Percentiles rank a stretch among this genome's conserved stretches.
These are phyloP conservation scores for Torulaspora quercuum DNA, from an alignment of 805 yeast species.

Conservation along the genomic window DNA sequence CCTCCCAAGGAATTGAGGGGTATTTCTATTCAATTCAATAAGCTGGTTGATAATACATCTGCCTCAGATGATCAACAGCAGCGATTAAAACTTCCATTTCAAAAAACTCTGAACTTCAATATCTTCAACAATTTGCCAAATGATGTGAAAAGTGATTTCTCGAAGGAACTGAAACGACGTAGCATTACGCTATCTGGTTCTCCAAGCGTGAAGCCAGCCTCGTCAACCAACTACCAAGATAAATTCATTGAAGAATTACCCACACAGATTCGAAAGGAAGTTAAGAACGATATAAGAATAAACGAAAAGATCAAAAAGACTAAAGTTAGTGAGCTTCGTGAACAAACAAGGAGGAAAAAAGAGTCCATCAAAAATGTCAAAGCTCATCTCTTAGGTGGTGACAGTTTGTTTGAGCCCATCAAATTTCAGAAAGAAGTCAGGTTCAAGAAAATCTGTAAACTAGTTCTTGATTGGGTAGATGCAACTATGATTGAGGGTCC, in stretches of 20 bases:
- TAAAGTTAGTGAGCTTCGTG: conserved; percentile 21
- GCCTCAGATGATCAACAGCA: conserved; percentile 36
- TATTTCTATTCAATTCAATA: conserved; percentile 64
- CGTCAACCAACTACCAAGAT: conserved; percentile 44
- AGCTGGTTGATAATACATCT: conserved; percentile 43
- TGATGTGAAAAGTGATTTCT: conserved; percentile 18
- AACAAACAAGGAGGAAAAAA: conserved; percentile 17
- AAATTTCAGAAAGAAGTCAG: conserved; percentile 36
- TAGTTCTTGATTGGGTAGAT: conserved; percentile 40
- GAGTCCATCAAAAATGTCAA: conserved; percentile 10
- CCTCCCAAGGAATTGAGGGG: conserved; percentile 75
- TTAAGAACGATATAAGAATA: conserved; percentile 48
- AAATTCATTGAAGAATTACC: conserved; percentile 67
- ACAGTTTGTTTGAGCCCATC: conserved; percentile 30
- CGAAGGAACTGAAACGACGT: conserved; percentile 18
- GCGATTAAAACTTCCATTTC: conserved; percentile 36
- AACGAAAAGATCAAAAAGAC: conserved; percentile 22
- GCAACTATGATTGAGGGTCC: conserved; percentile 39
- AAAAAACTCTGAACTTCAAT: conserved; percentile 20
- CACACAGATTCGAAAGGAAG: conserved; percentile 57
- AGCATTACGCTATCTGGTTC: conserved; percentile 9
- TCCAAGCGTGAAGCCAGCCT: conserved; percentile 2
- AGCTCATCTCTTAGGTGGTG: conserved; percentile 22
- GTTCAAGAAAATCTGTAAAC: conserved; percentile 36
- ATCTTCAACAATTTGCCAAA: conserved; percentile 14